Conservation (phyloP, 306 rosid species). For the Dalbergia cultrata region DNA sequence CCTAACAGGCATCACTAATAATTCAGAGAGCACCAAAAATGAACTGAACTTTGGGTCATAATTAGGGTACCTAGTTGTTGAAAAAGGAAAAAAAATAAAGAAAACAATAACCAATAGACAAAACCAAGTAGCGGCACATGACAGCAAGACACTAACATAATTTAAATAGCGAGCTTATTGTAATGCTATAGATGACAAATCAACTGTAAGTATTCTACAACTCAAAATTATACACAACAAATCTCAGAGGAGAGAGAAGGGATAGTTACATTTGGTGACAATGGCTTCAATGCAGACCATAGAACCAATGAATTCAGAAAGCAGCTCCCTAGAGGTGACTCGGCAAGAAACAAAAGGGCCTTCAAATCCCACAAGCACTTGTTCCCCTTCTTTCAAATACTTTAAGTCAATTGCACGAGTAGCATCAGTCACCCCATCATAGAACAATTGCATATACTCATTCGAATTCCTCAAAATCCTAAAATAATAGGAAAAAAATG, state of each 20-base stretch:
- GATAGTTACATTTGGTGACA: slow-evolving; percentile 81
- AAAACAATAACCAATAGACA: neutral
- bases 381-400: slow-evolving; percentile 92
- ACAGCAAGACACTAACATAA: slow-evolving; percentile 10
- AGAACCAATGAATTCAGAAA: slow-evolving; percentile 89
- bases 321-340: slow-evolving; percentile 88
- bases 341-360: slow-evolving; percentile 95
- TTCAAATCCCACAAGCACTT: slow-evolving; percentile 86
- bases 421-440: slow-evolving; percentile 90
- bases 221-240: neutral
- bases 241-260: neutral
- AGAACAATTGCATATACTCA: slow-evolving; percentile 86
- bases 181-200: neutral
- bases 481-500: neutral
- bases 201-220: neutral
- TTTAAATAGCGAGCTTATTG: neutral
- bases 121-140: slow-evolving; percentile 9
- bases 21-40: no score
- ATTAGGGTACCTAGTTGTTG: no score
- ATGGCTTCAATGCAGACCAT: slow-evolving; percentile 97
- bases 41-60: no score
- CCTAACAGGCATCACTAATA: no score
- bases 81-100: no score
- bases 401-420: slow-evolving; percentile 74
- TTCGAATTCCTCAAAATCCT: slow-evolving; percentile 89